Percentiles rank a stretch among this genome's conserved stretches.
These are phyloP conservation scores for Ophiostoma novo-ulmi DNA, from an alignment of 2,329 filamentous ascomycete genomes.

Conservation along the genomic window DNA sequence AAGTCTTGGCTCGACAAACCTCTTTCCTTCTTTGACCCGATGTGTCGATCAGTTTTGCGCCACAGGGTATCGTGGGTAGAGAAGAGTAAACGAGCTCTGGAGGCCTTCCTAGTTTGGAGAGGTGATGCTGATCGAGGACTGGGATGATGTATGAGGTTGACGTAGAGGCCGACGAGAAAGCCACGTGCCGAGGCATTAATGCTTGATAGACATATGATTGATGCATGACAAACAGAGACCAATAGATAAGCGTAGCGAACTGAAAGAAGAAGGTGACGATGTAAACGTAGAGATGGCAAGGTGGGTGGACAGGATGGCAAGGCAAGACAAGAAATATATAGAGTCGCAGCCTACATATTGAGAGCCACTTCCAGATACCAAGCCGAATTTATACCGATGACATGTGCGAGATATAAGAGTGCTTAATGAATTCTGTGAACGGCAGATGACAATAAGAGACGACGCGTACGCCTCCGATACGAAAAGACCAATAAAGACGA, in stretches of 20 bases:
- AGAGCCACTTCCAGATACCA: background rate
- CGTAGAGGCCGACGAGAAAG: background rate
- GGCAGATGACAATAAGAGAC: background rate
- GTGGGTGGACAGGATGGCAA: too few species aligned
- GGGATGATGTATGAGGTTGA: background rate
- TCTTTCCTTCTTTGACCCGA: conserved; percentile 14
- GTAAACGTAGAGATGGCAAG: background rate
- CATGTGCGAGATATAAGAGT: background rate
- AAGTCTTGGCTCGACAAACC: conserved; percentile 2
- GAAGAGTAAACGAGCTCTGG: conserved; percentile 18
- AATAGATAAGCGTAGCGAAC: background rate
- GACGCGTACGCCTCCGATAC: background rate
- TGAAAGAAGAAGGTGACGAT: background rate
- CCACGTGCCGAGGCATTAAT: background rate
- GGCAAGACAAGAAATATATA: background rate
- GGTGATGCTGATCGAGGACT: background rate
- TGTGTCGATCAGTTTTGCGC: background rate
- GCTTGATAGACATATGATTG: background rate
- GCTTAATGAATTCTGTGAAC: background rate
- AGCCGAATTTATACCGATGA: too few species aligned
- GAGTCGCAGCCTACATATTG: background rate
- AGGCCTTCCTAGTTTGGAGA: conserved; percentile 10
- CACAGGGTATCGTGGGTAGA: conserved; percentile 30
- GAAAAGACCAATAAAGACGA: background rate
- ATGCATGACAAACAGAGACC: background rate